A percentile compares a stretch with the other conserved stretches of the same genome.
These are phyloP conservation scores for Salix dunnii DNA, from an alignment of 345 rosid species.

Conservation along the genomic window DNA sequence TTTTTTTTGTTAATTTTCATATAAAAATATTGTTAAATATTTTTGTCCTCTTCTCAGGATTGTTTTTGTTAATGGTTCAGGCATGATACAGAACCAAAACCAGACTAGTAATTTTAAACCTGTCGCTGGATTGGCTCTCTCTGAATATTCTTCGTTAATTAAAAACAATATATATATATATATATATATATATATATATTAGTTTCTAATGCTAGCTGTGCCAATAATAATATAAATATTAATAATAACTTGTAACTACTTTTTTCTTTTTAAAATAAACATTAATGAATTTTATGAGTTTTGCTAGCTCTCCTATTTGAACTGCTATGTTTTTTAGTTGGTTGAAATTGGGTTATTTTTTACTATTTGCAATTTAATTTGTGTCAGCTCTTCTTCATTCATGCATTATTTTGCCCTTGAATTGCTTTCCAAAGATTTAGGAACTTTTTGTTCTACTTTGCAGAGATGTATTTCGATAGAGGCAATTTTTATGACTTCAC, in stretches of 20 bases:
- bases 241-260: background rate
- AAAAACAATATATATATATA: background rate
- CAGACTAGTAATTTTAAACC: background rate
- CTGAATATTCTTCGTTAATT: background rate
- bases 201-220: background rate
- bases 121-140: background rate
- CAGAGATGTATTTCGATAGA: constrained; percentile 95
- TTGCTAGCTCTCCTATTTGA: background rate
- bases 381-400: background rate
- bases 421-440: constrained; percentile 11
- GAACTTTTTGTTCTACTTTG: constrained; percentile 17
- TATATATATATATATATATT: no score
- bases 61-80: background rate
- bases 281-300: background rate
- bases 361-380: background rate
- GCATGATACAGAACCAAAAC: background rate
- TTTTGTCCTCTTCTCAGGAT: background rate
- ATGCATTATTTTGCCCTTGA: background rate
- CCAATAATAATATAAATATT: background rate
- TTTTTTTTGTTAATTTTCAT: background rate
- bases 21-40: background rate
- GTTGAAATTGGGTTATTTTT: background rate
- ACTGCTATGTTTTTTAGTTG: background rate
- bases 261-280: background rate
- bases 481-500: constrained; percentile 96